phyloP scores from a whole-genome alignment of 75 land plant genomes.

The Pseudotsuga menziesii region DNA sequence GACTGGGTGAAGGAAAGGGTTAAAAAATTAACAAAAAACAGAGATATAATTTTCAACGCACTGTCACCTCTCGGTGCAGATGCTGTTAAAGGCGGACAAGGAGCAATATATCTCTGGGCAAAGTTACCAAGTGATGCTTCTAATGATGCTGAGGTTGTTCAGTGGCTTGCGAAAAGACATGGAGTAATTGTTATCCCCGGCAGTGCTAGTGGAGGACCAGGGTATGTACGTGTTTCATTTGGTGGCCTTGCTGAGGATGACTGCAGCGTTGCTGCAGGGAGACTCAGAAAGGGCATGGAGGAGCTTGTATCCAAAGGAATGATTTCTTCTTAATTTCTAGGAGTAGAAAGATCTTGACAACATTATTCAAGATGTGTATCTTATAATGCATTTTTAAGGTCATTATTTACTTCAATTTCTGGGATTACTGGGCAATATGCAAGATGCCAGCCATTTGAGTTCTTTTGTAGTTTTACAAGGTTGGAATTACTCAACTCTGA shows the following conservation, averaged over 20 bases:
- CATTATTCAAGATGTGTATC: no score
- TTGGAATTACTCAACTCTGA: neutral
- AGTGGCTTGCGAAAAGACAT: constrained; percentile 74
- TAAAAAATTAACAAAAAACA: constrained; percentile 49
- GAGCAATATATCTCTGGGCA: constrained; percentile 96
- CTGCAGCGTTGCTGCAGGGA: constrained; percentile 54
- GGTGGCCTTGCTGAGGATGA: constrained; percentile 67
- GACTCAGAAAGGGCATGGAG: constrained; percentile 70
- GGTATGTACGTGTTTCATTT: constrained; percentile 79
- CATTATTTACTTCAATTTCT: neutral
- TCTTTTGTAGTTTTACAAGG: neutral
- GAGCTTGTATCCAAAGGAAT: constrained; percentile 80
- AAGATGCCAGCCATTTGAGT: neutral
- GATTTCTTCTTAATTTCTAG: constrained; percentile 21
- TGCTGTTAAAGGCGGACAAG: constrained; percentile 89
- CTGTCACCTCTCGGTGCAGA: constrained; percentile 71
- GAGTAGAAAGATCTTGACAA: neutral
- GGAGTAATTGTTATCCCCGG: constrained; percentile 81
- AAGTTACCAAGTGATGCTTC: constrained; percentile 61
- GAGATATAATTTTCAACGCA: constrained; percentile 54
- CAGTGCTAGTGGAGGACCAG: constrained; percentile 79
- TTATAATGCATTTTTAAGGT: no score
- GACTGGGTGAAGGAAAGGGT: constrained; percentile 83
- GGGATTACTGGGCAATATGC: neutral
- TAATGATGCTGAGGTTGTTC: constrained; percentile 73